A percentile compares a stretch with the other conserved stretches of the same genome.
phyloP scores from a whole-genome alignment of 163 green algal genomes.

The Dunaliella salina region DNA sequence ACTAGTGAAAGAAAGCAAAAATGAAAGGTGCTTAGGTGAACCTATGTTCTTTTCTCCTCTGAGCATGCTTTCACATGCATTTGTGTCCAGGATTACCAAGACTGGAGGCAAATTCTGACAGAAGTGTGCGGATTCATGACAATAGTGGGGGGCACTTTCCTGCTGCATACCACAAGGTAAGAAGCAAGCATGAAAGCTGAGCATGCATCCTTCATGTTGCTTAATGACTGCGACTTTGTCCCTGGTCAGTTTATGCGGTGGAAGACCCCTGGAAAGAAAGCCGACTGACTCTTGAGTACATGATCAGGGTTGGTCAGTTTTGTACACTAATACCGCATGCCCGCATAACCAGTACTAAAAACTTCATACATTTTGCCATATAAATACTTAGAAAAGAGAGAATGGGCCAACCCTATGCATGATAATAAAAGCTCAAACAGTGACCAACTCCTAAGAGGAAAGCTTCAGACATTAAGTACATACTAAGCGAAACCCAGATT shows the following conservation, averaged over 20 bases:
- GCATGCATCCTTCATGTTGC: not conserved
- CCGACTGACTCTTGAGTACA: not conserved
- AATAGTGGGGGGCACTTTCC: constrained; percentile 89
- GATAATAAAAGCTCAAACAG: no score
- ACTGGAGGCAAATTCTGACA: constrained; percentile 53
- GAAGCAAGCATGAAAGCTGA: constrained; percentile 41
- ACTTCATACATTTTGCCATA: no score
- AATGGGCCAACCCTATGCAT: no score
- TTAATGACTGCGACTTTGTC: not conserved
- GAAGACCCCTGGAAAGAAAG: not conserved
- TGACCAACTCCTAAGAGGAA: no score
- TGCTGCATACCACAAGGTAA: constrained; percentile 88
- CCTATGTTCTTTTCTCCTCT: no score
- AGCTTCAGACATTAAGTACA: no score
- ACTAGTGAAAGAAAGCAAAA: no score
- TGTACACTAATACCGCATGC: not conserved
- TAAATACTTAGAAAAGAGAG: no score
- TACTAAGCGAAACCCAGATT: no score
- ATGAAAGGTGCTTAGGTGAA: no score
- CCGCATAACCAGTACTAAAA: not conserved
- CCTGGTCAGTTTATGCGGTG: not conserved
- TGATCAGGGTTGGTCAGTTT: not conserved
- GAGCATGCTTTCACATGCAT: no score
- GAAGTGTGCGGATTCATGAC: constrained; percentile 88
- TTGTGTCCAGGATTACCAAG: constrained; percentile 54